Evolutionary conservation across 2,329 filamentous ascomycete genomes (phyloP), one percentile per base, ranked within the genome.

Genomic region (Hypoxylon sp.): DNA sequence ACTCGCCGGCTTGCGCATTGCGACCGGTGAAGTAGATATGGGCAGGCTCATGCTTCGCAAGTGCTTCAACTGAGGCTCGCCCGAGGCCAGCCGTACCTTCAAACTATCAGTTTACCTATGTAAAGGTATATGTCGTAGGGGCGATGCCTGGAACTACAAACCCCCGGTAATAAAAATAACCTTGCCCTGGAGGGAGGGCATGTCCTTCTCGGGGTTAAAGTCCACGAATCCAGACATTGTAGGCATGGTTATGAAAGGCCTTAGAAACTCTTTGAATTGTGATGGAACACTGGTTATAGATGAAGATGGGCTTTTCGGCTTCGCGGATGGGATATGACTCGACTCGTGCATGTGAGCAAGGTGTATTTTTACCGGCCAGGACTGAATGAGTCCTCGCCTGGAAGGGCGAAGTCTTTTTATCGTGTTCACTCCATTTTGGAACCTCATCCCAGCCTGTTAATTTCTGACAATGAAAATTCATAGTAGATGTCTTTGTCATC

Each of bases 11-110:
- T 70, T 84, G 81, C 53, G 74, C 78, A 35, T 80, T 84, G 35
- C 85, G 83, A 1, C 84, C 85, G n/a, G 80, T 84, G 59, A 88
- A 81, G 76, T 85, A 87, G 61, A 89, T 85, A 55, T 85, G 82
- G 2, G 79, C 76, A 14, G 87, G 85, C n/a, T 78, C 53, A 68
- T 84, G 82, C 57, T 78, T 78, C 11, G 81, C 79, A 6, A 85
- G 76, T 3, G 80, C 78, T 11, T 80, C 71, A 42, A 84, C 75
- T 3, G 80, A 80, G 61, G 80, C 78, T 62, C 78, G 80, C 22
- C 84, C 84, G 1, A 85, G 75, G 0, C 83, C 84, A 26, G 79
- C 75, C 37, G 82, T 84, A 2, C 74, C 76, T 74, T 42, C n/a
- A 46, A 11, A 29, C 4, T 46, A 39, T 60, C 46, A 46, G 37